Base-by-base conservation (phyloP, 768 basidiomycete genomes). In the Boletus tomentosulus region DNA sequence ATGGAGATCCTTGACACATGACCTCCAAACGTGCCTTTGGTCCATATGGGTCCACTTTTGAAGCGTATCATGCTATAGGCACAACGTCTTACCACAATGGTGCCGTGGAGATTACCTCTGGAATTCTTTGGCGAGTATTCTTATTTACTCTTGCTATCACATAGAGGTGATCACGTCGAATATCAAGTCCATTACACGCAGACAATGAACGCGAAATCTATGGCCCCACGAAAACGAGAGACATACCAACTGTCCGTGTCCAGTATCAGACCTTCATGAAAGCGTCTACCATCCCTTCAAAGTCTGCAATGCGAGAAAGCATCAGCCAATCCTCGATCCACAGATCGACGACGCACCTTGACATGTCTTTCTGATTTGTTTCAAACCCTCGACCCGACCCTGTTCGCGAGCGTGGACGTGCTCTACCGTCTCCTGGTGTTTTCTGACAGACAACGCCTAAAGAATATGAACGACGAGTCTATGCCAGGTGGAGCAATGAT, bases 361-460 rank as follows among this genome's bases (percentile, higher is more conserved):
- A 41, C 53, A 66, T 3, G 65, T 35, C 11, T 55, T 47, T 15
- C 58, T 62, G 50, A 62, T 27, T 33, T 61, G 48, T 37, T 45
- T 57, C 47, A 71, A 56, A 19, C 58, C 59, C 41, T 67, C 59
- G 10, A 57, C 12, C 37, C 69, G 68, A 19, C 54, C 49, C 6
- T 66, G 62, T 41, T 70, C 70, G 4, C 59, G 58, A 16, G 64
- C 33, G 22, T 62, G 57, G 13, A 57, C 47, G 22, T 56, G 55
- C 38, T 60, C 60, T 6, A 70, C 42, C 6, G 49, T 54, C 12
- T 61, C 59, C n/a, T 68, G 70, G 35, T 70, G 70, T 50, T 61
- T 57, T 37, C 58, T 57, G 33, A 71, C 60, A 0, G 68, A 66
- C 8, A 70, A 34, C 1, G 68, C 44, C 68, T 70, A 30, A 9